Evolutionary conservation across 352 stramenopile species (phyloP).

Genomic region (Phytophthora multivora): DNA sequence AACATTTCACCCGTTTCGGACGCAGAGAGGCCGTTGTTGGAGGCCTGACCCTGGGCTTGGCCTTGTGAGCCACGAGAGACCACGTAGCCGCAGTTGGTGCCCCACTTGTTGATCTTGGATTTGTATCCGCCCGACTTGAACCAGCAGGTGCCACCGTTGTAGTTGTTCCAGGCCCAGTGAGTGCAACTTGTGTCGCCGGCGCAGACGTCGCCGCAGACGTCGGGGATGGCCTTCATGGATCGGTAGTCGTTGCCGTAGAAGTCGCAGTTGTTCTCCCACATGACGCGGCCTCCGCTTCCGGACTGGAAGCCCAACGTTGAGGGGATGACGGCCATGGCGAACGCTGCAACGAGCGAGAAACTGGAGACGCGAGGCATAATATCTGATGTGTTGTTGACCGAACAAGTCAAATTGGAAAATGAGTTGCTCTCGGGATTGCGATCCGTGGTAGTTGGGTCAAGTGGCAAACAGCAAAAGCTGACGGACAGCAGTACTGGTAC

Average conservation of each 20-base stretch:
- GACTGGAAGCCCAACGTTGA: constrained; percentile 10
- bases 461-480: constrained; percentile 17
- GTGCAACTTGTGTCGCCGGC: constrained; percentile 32
- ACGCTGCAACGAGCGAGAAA: constrained; percentile 13
- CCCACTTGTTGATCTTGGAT: constrained; percentile 26
- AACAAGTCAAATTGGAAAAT: constrained; percentile 24
- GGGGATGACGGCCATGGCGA: constrained; percentile 9
- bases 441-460: constrained; percentile 5
- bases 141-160: constrained; percentile 44
- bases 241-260: constrained; percentile 38
- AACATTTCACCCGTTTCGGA: constrained; percentile 51
- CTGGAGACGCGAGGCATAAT: constrained; percentile 9
- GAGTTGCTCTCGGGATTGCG: neutral
- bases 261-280: constrained; percentile 49
- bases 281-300: constrained; percentile 31
- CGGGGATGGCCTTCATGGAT: constrained; percentile 29
- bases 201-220: constrained; percentile 40
- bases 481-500: neutral
- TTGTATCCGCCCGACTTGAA: constrained; percentile 38
- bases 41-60: constrained; percentile 11
- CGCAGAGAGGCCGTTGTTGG: constrained; percentile 37
- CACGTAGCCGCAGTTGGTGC: constrained; percentile 47
- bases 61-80: constrained; percentile 20
- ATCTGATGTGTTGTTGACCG: constrained; percentile 8
- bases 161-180: constrained; percentile 47